Evolutionary conservation across 805 yeast genomes (phyloP).

Genomic region (Starmerella cellae): DNA sequence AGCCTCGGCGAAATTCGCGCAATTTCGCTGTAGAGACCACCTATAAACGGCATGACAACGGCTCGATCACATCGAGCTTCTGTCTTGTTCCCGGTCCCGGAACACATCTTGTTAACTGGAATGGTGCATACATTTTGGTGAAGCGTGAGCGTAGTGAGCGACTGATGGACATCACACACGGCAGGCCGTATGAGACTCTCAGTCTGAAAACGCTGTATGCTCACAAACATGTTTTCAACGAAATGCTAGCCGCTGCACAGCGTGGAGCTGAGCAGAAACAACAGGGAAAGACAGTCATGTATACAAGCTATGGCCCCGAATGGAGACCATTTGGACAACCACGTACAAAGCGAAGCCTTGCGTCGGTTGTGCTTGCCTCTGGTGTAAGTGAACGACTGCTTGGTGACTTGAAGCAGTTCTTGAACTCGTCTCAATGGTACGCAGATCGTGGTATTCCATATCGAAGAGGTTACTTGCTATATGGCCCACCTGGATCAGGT

Average conservation of each 20-base stretch:
- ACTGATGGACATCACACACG: constrained; percentile 74
- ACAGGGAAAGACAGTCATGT: constrained; percentile 88
- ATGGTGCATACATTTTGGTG: constrained; percentile 77
- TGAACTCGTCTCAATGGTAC: constrained; percentile 78
- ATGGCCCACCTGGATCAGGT: constrained; percentile 97
- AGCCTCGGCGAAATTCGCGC: constrained; percentile 60
- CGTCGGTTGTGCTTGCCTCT: constrained; percentile 71
- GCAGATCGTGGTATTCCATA: constrained; percentile 95
- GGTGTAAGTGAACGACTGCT: constrained; percentile 57
- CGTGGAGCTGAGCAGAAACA: constrained; percentile 62
- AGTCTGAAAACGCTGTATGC: constrained; percentile 78
- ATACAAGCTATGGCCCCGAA: constrained; percentile 94
- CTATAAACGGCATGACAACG: constrained; percentile 80
- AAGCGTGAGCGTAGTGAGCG: constrained; percentile 84
- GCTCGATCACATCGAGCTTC: constrained; percentile 75
- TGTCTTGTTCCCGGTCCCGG: constrained; percentile 97
- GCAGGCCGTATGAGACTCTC: constrained; percentile 94
- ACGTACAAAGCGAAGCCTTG: constrained; percentile 67
- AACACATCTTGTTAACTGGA: constrained; percentile 70
- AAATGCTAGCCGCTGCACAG: constrained; percentile 73
- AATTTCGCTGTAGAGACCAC: constrained; percentile 84
- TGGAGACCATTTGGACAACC: constrained; percentile 99
- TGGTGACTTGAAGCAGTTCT: constrained; percentile 65
- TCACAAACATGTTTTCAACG: constrained; percentile 57
- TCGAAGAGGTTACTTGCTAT: constrained; percentile 81